Evolutionary conservation across 176 grass and related monocot genomes (phyloP).

Genomic region (Raddia distichophylla): DNA sequence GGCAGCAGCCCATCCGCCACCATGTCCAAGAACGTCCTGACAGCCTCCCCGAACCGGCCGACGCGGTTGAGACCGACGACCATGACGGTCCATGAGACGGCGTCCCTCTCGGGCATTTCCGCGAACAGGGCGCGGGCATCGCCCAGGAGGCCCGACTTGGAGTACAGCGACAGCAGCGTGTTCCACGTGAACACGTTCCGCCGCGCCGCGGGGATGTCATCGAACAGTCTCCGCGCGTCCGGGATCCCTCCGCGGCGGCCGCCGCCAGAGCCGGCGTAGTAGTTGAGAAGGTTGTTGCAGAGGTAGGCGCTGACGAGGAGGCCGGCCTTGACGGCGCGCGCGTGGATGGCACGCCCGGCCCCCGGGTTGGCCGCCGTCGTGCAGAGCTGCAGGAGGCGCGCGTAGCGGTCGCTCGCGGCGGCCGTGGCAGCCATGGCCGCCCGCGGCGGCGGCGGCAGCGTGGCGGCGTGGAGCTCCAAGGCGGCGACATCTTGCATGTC

Average conservation of each 20-base stretch:
- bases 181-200: conserved; percentile 84
- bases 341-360: conserved; percentile 63
- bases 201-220: conserved; percentile 47
- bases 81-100: conserved; percentile 79
- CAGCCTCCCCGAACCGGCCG: conserved; percentile 49
- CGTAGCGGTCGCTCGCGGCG: conserved; percentile 38
- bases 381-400: conserved; percentile 61
- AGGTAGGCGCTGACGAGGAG: conserved; percentile 65
- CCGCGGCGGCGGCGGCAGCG: conserved; percentile 7
- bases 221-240: conserved; percentile 54
- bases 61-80: conserved; percentile 72
- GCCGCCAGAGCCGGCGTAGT: conserved; percentile 44
- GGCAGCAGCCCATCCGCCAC: conserved; percentile 48
- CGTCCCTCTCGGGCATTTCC: conserved; percentile 76
- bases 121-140: conserved; percentile 55
- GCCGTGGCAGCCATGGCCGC: conserved; percentile 9
- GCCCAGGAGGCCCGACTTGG: conserved; percentile 51
- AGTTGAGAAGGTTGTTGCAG: conserved; percentile 74
- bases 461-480: not conserved
- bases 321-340: conserved; percentile 66
- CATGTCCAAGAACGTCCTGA: conserved; percentile 66
- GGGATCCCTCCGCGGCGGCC: not conserved
- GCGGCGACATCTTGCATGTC: conserved; percentile 51
- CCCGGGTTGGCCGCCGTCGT: conserved; percentile 25
- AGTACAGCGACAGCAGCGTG: conserved; percentile 60